phyloP scores from a whole-genome alignment of 768 basidiomycete species.

The Astraeus odoratus region DNA sequence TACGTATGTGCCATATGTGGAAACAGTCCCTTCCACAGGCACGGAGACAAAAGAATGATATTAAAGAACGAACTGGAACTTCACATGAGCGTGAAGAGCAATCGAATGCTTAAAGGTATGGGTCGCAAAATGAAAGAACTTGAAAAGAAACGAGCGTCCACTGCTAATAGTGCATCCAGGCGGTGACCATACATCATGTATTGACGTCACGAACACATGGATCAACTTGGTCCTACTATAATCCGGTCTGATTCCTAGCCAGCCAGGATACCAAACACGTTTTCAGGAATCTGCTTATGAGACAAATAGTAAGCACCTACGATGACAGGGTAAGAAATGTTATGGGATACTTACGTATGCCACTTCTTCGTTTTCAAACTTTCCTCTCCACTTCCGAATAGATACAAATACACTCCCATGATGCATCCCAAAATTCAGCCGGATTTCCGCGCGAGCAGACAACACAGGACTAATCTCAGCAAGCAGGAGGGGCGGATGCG shows the following conservation, averaged over 20 bases:
- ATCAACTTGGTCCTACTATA: constrained; percentile 44
- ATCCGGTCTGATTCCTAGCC: constrained; percentile 51
- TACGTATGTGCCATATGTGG: not conserved
- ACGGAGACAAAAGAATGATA: constrained; percentile 7
- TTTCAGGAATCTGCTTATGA: constrained; percentile 45
- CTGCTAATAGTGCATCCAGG: not conserved
- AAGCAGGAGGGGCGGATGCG: constrained; percentile 12
- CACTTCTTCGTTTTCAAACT: not conserved
- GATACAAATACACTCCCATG: not conserved
- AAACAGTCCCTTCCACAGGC: not conserved
- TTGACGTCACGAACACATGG: constrained; percentile 14
- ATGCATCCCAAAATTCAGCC: not conserved
- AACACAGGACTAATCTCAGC: constrained; percentile 5
- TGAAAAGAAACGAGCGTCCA: not conserved
- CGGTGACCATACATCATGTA: not conserved
- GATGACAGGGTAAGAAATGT: not conserved
- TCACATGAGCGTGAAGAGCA: constrained; percentile 1
- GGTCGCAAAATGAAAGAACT: constrained; percentile 11
- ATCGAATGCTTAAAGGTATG: constrained; percentile 3
- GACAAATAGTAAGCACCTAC: constrained; percentile 7
- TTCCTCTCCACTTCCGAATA: not conserved
- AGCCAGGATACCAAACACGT: constrained; percentile 59
- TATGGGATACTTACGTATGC: not conserved
- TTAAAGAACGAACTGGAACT: constrained; percentile 5
- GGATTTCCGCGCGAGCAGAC: not conserved